Conservation (phyloP, 208 protist species). For the Leishmania martiniquensis region DNA sequence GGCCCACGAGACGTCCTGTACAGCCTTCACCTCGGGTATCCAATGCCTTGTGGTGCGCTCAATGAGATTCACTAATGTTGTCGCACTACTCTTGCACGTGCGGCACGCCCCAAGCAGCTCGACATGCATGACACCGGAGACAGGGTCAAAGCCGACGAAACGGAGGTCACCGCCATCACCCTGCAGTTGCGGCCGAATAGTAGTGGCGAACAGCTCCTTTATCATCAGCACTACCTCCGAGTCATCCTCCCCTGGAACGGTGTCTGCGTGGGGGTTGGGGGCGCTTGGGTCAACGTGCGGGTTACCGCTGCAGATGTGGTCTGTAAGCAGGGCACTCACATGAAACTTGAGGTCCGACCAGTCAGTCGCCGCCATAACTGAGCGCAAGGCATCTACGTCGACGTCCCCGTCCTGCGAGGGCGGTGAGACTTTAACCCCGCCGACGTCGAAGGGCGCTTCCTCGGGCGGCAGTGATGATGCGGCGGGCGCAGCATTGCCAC, state of each 20-base stretch:
- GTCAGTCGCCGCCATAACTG: conserved; percentile 62
- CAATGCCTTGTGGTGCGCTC: conserved; percentile 92
- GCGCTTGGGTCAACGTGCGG: conserved; percentile 74
- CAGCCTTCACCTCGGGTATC: conserved; percentile 85
- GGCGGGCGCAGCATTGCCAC: neutral
- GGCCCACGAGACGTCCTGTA: conserved; percentile 51
- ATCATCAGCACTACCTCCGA: conserved; percentile 88
- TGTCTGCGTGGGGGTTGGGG: conserved; percentile 88
- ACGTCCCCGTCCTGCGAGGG: conserved; percentile 40
- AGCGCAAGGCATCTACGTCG: conserved; percentile 57
- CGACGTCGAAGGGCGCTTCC: conserved; percentile 35
- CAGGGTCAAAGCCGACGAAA: conserved; percentile 70
- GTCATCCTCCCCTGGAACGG: conserved; percentile 77
- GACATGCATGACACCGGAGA: conserved; percentile 69
- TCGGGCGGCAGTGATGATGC: neutral
- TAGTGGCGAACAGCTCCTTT: conserved; percentile 90
- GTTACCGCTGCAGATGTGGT: conserved; percentile 80
- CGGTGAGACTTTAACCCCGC: conserved; percentile 42
- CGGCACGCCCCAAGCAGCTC: conserved; percentile 92
- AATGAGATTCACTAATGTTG: conserved; percentile 88
- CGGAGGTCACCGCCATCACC: conserved; percentile 93
- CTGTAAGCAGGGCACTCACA: conserved; percentile 83
- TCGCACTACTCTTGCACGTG: conserved; percentile 85
- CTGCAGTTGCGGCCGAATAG: conserved; percentile 90
- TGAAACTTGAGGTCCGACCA: conserved; percentile 87